A percentile compares a stretch with the other conserved stretches of the same genome.
Evolutionary conservation across 179 eudicot species (phyloP).

Genomic region (Patellifolia procumbens): DNA sequence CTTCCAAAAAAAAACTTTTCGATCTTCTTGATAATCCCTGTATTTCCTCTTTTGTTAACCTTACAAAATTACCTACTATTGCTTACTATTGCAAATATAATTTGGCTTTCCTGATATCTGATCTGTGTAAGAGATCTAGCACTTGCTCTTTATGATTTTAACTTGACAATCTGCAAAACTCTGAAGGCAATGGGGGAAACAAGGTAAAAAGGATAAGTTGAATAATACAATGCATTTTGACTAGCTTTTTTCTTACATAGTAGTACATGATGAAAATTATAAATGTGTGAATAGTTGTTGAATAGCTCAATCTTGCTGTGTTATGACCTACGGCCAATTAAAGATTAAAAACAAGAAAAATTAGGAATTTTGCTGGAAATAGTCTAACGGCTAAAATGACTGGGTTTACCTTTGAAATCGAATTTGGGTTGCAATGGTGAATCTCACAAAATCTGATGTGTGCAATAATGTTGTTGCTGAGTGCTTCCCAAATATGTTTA

Average conservation of each 20-base stretch:
- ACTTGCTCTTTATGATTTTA: not conserved
- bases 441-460: no score
- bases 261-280: not conserved
- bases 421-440: not conserved
- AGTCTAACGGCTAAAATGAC: not conserved
- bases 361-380: not conserved
- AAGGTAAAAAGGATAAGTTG: not conserved
- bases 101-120: not conserved
- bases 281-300: not conserved
- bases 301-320: not conserved
- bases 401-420: not conserved
- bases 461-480: not conserved
- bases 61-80: not conserved
- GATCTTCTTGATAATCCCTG: not conserved
- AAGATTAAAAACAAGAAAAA: not conserved
- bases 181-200: not conserved
- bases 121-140: not conserved
- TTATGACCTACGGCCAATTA: not conserved
- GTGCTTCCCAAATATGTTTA: not conserved
- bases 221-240: not conserved
- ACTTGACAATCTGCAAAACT: not conserved
- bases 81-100: not conserved
- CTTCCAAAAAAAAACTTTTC: no score
- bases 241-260: not conserved
- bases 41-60: no score